Evolutionary conservation across 2,329 filamentous ascomycete genomes (phyloP).

Genomic region (Didymellaceae sp.): DNA sequence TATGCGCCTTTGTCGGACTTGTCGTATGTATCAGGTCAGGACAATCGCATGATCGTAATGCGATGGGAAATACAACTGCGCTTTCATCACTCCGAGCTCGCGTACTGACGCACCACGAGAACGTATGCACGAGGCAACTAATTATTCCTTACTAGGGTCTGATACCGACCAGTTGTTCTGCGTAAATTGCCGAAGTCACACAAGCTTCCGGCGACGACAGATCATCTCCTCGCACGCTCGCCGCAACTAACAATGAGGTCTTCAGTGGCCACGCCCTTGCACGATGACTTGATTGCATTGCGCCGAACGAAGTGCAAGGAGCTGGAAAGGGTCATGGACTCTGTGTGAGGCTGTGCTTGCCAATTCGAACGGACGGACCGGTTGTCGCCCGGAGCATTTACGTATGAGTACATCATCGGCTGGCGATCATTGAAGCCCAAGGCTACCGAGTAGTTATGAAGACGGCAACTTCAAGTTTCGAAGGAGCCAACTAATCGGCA

Average conservation of each 20-base stretch:
- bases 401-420: slow-evolving; percentile 17
- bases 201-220: slow-evolving; percentile 14
- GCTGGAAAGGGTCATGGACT: background rate
- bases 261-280: background rate
- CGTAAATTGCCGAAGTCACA: slow-evolving; percentile 8
- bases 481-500: slow-evolving; percentile 12
- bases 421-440: slow-evolving; percentile 8
- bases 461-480: background rate
- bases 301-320: background rate
- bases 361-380: slow-evolving; percentile 5
- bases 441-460: background rate
- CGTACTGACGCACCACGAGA: background rate
- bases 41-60: background rate
- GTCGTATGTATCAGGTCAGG: background rate
- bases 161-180: slow-evolving; percentile 1
- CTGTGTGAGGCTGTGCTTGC: slow-evolving; percentile 4
- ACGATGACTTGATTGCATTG: background rate
- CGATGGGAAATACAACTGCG: background rate
- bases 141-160: slow-evolving; percentile 1
- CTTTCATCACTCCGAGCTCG: background rate
- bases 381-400: background rate
- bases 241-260: background rate
- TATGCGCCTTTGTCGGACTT: too few species aligned
- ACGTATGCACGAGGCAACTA: slow-evolving; percentile 9
- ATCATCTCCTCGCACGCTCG: slow-evolving; percentile 4